These are phyloP conservation scores for Arctium minus DNA, from an alignment of 129 eudicot species.

Conservation along the genomic window DNA sequence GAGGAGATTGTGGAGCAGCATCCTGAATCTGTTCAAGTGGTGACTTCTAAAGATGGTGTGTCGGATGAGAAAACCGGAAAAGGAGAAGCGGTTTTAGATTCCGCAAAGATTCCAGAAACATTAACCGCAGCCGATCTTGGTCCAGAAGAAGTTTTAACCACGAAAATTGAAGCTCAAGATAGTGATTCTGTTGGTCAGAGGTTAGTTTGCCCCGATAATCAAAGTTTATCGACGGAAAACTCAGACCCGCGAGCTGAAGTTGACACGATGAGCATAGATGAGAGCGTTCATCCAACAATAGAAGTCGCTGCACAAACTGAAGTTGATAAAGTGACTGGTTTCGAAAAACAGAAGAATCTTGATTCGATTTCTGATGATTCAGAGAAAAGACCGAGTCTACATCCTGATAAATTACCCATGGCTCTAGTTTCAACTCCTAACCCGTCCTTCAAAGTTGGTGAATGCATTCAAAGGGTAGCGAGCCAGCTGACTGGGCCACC, in stretches of 20 bases:
- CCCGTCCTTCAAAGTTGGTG: constrained; percentile 79
- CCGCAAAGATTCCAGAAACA: constrained; percentile 16
- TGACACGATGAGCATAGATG: constrained; percentile 15
- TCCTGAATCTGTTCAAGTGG: constrained; percentile 21
- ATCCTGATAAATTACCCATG: constrained; percentile 43
- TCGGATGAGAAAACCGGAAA: constrained; percentile 21
- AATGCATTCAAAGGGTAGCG: constrained; percentile 64
- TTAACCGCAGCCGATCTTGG: constrained; percentile 1
- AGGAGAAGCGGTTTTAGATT: constrained; percentile 15
- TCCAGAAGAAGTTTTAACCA: constrained; percentile 8
- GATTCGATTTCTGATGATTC: constrained; percentile 46
- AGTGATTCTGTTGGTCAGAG: not conserved
- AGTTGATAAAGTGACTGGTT: not conserved
- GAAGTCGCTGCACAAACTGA: not conserved
- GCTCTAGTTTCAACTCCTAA: constrained; percentile 38
- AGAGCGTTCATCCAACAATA: not conserved
- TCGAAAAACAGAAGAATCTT: constrained; percentile 49
- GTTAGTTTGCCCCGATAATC: constrained; percentile 14
- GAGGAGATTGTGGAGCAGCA: constrained; percentile 17
- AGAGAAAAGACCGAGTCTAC: constrained; percentile 38
- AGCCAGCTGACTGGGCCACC: constrained; percentile 69
- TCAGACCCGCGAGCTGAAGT: constrained; percentile 5
- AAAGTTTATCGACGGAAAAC: constrained; percentile 1
- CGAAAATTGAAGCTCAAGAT: constrained; percentile 19
- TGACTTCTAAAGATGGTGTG: constrained; percentile 12